Evolutionary conservation across 177 flowering plant genomes (phyloP).

Genomic region (Vitis hybrid): DNA sequence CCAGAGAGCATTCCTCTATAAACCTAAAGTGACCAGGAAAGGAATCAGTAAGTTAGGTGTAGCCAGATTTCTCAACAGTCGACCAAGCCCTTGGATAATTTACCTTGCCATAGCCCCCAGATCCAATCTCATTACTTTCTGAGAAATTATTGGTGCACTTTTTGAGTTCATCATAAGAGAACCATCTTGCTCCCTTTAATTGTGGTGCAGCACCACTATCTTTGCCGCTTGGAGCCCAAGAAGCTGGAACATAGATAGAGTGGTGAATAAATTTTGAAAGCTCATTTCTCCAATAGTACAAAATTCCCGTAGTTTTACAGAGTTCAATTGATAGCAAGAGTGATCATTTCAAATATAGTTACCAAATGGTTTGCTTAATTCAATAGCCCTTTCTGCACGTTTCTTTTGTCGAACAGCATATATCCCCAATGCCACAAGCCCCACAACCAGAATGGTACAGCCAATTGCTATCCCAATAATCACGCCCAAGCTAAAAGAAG

Average conservation of each 20-base stretch:
- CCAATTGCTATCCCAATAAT: conserved; percentile 55
- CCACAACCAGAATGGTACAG: conserved; percentile 38
- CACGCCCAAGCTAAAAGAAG: conserved; percentile 34
- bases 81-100: too few relatives aligned
- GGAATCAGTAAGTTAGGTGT: not conserved
- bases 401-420: conserved; percentile 68
- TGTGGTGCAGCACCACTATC: conserved; percentile 77
- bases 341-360: conserved; percentile 5
- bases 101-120: conserved; percentile 76
- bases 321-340: not conserved
- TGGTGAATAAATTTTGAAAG: conserved; percentile 3
- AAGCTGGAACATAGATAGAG: conserved; percentile 42
- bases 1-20: conserved; percentile 57
- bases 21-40: conserved; percentile 37
- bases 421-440: conserved; percentile 51
- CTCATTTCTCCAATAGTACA: not conserved
- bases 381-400: conserved; percentile 75
- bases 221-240: conserved; percentile 75
- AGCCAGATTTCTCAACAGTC: too few relatives aligned
- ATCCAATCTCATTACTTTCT: conserved; percentile 21
- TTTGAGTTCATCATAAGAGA: conserved; percentile 72
- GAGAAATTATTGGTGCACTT: conserved; percentile 67
- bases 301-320: not conserved
- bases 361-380: conserved; percentile 73
- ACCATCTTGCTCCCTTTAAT: conserved; percentile 83